A percentile compares a stretch with the other conserved stretches of the same genome.
These are phyloP conservation scores for Rugonectria rugulosa DNA, from an alignment of 2,329 filamentous ascomycete genomes.

Conservation along the genomic window DNA sequence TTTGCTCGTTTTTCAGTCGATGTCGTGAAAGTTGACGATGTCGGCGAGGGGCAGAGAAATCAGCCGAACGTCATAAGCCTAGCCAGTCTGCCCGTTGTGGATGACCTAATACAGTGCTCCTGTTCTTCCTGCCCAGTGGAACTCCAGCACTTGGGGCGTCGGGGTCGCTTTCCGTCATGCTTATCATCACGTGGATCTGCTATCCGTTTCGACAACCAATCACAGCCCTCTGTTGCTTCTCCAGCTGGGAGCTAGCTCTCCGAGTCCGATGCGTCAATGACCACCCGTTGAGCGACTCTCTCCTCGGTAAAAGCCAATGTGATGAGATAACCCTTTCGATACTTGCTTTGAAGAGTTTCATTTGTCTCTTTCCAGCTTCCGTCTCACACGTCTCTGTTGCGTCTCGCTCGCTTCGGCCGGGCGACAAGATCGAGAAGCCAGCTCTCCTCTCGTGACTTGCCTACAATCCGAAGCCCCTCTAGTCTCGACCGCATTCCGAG, in stretches of 20 bases:
- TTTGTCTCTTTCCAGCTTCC: too few relatives aligned
- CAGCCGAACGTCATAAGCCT: constrained; percentile 14
- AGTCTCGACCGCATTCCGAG: constrained; percentile 1
- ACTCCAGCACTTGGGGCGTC: not conserved
- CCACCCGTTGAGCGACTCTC: constrained; percentile 21
- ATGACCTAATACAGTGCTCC: constrained; percentile 21
- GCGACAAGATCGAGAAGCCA: too few relatives aligned
- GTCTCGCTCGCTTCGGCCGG: too few relatives aligned
- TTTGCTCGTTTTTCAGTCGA: constrained; percentile 1
- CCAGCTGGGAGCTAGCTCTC: constrained; percentile 27
- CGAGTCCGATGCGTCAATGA: constrained; percentile 30
- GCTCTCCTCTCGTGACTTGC: too few relatives aligned
- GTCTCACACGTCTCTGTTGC: too few relatives aligned
- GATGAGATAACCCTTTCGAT: constrained; percentile 16
- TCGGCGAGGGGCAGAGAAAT: constrained; percentile 17
- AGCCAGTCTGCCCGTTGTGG: not conserved
- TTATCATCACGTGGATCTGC: constrained; percentile 17
- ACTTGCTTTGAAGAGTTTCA: too few relatives aligned
- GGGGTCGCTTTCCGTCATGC: constrained; percentile 2
- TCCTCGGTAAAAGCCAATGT: constrained; percentile 22
- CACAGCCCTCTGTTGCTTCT: constrained; percentile 25
- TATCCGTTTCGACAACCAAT: constrained; percentile 21
- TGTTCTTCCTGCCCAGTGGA: constrained; percentile 4
- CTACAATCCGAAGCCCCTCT: constrained; percentile 25
- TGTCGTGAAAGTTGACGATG: constrained; percentile 16